phyloP scores from a whole-genome alignment of 768 basidiomycete species.

The Guyanaporus albipodus region DNA sequence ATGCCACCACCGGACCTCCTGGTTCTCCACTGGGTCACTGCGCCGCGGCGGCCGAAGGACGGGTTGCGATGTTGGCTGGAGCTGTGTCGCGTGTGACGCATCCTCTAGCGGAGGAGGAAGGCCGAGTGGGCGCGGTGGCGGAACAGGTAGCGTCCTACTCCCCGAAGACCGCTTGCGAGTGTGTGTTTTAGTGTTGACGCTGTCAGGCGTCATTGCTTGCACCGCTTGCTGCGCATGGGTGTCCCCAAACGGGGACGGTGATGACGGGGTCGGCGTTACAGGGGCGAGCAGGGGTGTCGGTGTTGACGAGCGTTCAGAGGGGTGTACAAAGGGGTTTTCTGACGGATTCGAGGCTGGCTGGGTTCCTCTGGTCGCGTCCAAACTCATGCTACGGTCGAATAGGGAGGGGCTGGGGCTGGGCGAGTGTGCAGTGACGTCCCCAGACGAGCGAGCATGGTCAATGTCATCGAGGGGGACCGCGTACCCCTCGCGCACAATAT shows the following conservation, averaged over 20 bases:
- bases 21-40: conserved; percentile 25
- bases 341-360: not conserved
- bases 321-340: conserved; percentile 46
- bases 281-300: not conserved
- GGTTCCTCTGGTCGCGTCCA: not conserved
- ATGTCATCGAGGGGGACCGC: conserved; percentile 53
- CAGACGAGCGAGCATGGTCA: conserved; percentile 31
- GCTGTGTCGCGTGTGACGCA: conserved; percentile 34
- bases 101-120: conserved; percentile 45
- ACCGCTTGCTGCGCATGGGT: conserved; percentile 21
- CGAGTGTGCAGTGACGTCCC: conserved; percentile 36
- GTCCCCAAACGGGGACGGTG: conserved; percentile 37
- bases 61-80: conserved; percentile 34
- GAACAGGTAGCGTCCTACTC: conserved; percentile 21
- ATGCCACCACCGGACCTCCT: conserved; percentile 70
- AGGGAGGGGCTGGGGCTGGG: conserved; percentile 22
- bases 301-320: conserved; percentile 15
- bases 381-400: conserved; percentile 13
- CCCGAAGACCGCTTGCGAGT: conserved; percentile 1
- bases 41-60: conserved; percentile 26
- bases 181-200: not conserved
- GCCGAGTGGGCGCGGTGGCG: conserved; percentile 55
- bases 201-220: conserved; percentile 5
- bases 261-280: conserved; percentile 10
- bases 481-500: conserved; percentile 31